Base-by-base conservation (phyloP, 2,329 filamentous ascomycete species). In the Ophiostoma sp. region DNA sequence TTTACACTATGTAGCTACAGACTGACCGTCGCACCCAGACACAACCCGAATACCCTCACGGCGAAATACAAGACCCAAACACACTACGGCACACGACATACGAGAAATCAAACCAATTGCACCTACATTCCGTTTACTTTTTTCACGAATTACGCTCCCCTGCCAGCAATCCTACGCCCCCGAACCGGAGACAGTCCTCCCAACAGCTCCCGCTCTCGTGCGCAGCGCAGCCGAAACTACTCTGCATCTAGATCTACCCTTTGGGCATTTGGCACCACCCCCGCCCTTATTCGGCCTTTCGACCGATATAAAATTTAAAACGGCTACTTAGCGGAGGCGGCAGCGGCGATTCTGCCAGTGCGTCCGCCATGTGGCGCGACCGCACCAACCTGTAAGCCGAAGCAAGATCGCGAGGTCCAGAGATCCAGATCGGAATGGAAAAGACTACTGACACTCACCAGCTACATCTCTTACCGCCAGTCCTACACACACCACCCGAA, bases 391-490 rank as follows among this genome's bases (percentile, higher is more conserved):
- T 99, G 93, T 97, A 88, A 76, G 87, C 78, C 4, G 35, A 20
- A 23, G 13, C 15, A 13, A 36, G 44, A 48, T n/a, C 31, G 10
- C 20, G 8, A 23, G 17, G n/a, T 13, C 33, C n/a, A n/a, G 4
- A 33, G 10, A 23, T 20, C 33, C 1, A 23, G 33, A 64, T 15
- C 11, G 2, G 7, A 57, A 27, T 3, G 52, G 27, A 33, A 3
- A 33, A 3, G 0, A 20, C 11, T 39, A 69, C 69, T 74, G n/a
- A 69, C 66, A 20, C 20, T 44, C n/a, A 60, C n/a, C 78, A 97
- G 94, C 79, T 99, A 96, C 80, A 95, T 99, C 79, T 98, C 95
- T 80, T 99, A 98, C 85, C 94, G 95, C 77, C 95, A 99, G 83
- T 98, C 94, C 77, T 98, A 97, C 81, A 89, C 93, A 76, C 95